Base-by-base conservation (phyloP, 2,329 filamentous ascomycete genomes). In the Colletotrichum siamense region DNA sequence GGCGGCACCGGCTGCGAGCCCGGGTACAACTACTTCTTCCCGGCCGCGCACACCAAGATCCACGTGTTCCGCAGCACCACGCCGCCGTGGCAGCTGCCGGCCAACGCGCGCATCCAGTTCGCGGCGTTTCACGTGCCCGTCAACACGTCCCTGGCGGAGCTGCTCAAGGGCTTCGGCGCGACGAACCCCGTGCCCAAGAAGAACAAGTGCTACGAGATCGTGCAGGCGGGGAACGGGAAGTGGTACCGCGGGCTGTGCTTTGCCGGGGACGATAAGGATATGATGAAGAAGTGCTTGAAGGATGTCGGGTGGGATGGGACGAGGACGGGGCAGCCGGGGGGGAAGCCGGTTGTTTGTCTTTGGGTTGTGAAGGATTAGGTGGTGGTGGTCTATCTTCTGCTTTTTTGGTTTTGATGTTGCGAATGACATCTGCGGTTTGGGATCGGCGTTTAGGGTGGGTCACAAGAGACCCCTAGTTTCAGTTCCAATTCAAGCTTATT, bases 11-110 rank as follows among this genome's bases (percentile, higher is more conserved):
- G 91, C 55, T 89, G 89, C 76, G 91, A 93, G 79, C 90, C 90
- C 0, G 92, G 91, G 3, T 93, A 92, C 84, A 91, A 92, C 83
- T 92, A 92, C 82, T 89, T 92, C 80, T 93, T 92, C 83, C 88
- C 90, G 0, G 79, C 84, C 0, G 86, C 90, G 77, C 90, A 93
- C 81, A 91, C 90, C 34, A 92, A 91, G 78, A 84, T 93, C 8
- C 91, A 93, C 79, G 85, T 93, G 4, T 87, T 94, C 82, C 88
- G 88, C 77, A 87, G 87, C 10, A 79, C 83, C 18, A 85, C 81
- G 0, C 85, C 89, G 0, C 92, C 92, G 0, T 93, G 91, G 91
- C 87, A 89, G 78, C 81, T 88, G 8, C 86, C 83, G 1, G 79
- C 82, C 24, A 86, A 84, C 66, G 85, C 83, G 36, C 81, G 83